Evolutionary conservation across 345 rosid species (phyloP).

Genomic region (Aethionema arabicum): DNA sequence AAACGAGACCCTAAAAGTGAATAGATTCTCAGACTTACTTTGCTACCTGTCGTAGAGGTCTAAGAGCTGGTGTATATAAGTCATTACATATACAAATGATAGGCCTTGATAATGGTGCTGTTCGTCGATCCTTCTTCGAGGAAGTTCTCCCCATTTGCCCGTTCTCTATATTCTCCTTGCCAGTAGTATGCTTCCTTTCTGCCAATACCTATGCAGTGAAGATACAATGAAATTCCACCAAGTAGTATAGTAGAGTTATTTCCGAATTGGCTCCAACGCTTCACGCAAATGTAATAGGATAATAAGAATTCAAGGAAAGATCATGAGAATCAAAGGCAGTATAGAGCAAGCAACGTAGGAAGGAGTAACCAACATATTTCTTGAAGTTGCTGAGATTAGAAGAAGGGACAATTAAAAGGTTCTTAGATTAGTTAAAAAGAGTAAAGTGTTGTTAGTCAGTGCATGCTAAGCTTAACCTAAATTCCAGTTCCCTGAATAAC

Average conservation of each 20-base stretch:
- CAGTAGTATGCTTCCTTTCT: constrained; percentile 57
- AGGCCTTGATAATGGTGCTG: constrained; percentile 72
- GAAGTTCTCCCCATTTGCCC: constrained; percentile 50
- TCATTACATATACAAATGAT: constrained; percentile 85
- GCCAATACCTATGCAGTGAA: constrained; percentile 59
- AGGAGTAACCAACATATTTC: constrained; percentile 4
- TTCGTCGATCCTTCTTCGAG: constrained; percentile 58
- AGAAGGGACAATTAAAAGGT: neutral
- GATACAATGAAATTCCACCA: constrained; percentile 4
- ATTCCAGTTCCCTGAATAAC: constrained; percentile 8
- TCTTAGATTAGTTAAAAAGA: constrained; percentile 6
- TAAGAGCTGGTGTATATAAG: constrained; percentile 82
- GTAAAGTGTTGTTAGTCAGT: constrained; percentile 4
- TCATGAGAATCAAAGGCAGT: constrained; percentile 4
- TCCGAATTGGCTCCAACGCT: constrained; percentile 7
- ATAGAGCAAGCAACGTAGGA: constrained; percentile 1
- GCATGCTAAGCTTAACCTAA: constrained; percentile 9
- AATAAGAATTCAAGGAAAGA: constrained; percentile 11
- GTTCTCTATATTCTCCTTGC: constrained; percentile 58
- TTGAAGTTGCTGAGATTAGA: neutral
- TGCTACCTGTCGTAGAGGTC: constrained; percentile 91
- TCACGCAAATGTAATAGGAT: neutral
- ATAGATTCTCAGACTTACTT: constrained; percentile 55
- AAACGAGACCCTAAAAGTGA: constrained; percentile 18
- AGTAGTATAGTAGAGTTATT: constrained; percentile 7